Evolutionary conservation across 2,329 filamentous ascomycete species (phyloP), one percentile per base, ranked within the genome.

Genomic region (Arthrobotrys conoides): DNA sequence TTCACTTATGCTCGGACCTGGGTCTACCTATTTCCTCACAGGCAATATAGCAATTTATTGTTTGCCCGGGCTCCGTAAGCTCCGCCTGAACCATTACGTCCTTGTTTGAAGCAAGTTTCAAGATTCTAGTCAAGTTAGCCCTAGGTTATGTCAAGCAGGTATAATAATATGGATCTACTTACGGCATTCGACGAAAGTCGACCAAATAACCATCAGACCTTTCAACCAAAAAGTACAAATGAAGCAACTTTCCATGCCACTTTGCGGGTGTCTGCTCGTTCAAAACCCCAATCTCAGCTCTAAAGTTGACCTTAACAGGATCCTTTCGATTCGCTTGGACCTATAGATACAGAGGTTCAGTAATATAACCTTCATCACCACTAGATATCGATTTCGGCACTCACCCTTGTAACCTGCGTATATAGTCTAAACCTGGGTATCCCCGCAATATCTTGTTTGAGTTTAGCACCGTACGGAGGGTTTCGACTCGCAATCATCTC

Each of bases 21-120:
- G n/a, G 10, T 84, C 79, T 83, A 89, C 88, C 93, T 81, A 98
- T 91, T 51, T 93, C 91, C 84, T 97, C 95, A 80, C 94, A 98
- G 83, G 93, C 92, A 61, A 94, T 87, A 82, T 91, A 89, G 77
- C 90, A 93, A 24, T 87, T 87, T 38, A 96, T 88, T 2, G 87
- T 85, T 71, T 91, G 88, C 18, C 88, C 87, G 0, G 86, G 83
- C 3, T 85, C 85, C 0, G 84, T 87, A 20, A 93, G 83, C 0
- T 88, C 85, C 0, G 90, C 88, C 20, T 85, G 88, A 80, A 91
- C 91, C 0, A 86, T 84, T 1, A 94, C 83, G 9, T 90, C 88
- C 24, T 91, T 88, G 0, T 87, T 88, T 4, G 86, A 87, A n/a
- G 88, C 86, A 8, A 97, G 83, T 78, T 89, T 91, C 79, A 86